Percentiles rank a stretch among this genome's conserved stretches.
These are phyloP conservation scores for Monascus ruber DNA, from an alignment of 2,329 filamentous ascomycete genomes.

Conservation along the genomic window DNA sequence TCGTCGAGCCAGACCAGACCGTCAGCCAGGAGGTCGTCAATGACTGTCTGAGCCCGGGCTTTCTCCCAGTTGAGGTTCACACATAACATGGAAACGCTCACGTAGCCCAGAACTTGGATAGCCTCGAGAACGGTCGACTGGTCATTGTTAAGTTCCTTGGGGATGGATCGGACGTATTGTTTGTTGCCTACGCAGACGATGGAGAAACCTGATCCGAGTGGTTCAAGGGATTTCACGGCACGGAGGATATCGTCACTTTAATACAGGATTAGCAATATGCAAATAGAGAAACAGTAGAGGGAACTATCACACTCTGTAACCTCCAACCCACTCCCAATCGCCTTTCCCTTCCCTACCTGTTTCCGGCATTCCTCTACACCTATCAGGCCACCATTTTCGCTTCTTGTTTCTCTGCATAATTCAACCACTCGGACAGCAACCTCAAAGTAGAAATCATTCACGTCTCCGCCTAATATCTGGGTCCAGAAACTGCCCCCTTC, in stretches of 20 bases:
- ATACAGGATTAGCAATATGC: neutral
- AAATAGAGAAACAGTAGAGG: constrained; percentile 2
- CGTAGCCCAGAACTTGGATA: constrained; percentile 77
- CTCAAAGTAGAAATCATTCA: constrained; percentile 98
- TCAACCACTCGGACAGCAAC: constrained; percentile 92
- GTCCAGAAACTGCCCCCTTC: constrained; percentile 69
- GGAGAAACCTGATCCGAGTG: constrained; percentile 77
- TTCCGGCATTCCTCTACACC: constrained; percentile 71
- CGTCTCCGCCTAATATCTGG: constrained; percentile 77
- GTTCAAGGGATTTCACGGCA: constrained; percentile 75
- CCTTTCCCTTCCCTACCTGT: constrained; percentile 58
- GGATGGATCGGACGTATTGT: constrained; percentile 81
- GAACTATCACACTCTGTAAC: constrained; percentile 58
- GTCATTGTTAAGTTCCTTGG: constrained; percentile 89
- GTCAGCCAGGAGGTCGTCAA: constrained; percentile 80
- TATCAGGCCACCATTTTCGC: constrained; percentile 87
- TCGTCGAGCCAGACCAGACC: constrained; percentile 91
- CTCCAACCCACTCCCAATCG: constrained; percentile 62
- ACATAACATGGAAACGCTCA: constrained; percentile 80
- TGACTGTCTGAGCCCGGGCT: constrained; percentile 73
- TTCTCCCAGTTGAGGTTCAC: constrained; percentile 77
- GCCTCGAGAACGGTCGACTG: constrained; percentile 88
- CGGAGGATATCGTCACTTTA: constrained; percentile 74
- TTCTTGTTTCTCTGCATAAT: constrained; percentile 72
- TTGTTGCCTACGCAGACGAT: constrained; percentile 74